These are phyloP conservation scores for Serendipita sp. DNA, from an alignment of 768 basidiomycete species.

Conservation along the genomic window DNA sequence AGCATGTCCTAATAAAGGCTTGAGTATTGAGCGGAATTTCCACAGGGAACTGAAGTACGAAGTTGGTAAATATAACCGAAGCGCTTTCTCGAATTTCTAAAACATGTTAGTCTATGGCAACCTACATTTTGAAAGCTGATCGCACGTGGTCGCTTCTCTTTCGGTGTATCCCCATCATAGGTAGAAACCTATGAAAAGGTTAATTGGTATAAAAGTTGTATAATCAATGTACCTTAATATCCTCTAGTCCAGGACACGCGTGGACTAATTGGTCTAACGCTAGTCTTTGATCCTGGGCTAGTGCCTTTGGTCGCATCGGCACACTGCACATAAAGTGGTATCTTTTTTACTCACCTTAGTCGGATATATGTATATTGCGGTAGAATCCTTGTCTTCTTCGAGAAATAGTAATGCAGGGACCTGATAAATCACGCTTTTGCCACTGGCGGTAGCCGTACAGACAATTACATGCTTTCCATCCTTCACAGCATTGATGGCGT, in stretches of 20 bases:
- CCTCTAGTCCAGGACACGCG: slow-evolving; percentile 43
- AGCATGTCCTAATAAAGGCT: slow-evolving; percentile 49
- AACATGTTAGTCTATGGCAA: background rate
- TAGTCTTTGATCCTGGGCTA: slow-evolving; percentile 74
- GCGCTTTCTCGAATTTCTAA: slow-evolving; percentile 54
- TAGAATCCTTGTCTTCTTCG: slow-evolving; percentile 42
- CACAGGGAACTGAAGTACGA: slow-evolving; percentile 31
- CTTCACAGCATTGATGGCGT: slow-evolving; percentile 49
- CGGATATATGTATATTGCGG: slow-evolving; percentile 74
- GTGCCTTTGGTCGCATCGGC: slow-evolving; percentile 32
- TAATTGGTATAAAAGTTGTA: background rate
- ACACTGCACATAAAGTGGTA: background rate
- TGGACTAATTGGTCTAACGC: slow-evolving; percentile 52
- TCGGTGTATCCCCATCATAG: slow-evolving; percentile 80
- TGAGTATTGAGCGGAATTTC: background rate
- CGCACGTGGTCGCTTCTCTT: slow-evolving; percentile 44
- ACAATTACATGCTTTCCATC: slow-evolving; percentile 59
- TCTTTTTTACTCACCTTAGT: slow-evolving; percentile 42
- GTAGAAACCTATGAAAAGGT: slow-evolving; percentile 37
- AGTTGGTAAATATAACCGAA: slow-evolving; percentile 80
- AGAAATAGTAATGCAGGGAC: slow-evolving; percentile 54
- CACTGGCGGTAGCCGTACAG: slow-evolving; percentile 80
- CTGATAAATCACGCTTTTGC: slow-evolving; percentile 80
- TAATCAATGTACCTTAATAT: slow-evolving; percentile 30
- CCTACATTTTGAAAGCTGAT: slow-evolving; percentile 1